Percentiles rank a stretch among this genome's conserved stretches.
phyloP scores from a whole-genome alignment of 225 moss, liverwort and hornwort species.

The Asterella californica region DNA sequence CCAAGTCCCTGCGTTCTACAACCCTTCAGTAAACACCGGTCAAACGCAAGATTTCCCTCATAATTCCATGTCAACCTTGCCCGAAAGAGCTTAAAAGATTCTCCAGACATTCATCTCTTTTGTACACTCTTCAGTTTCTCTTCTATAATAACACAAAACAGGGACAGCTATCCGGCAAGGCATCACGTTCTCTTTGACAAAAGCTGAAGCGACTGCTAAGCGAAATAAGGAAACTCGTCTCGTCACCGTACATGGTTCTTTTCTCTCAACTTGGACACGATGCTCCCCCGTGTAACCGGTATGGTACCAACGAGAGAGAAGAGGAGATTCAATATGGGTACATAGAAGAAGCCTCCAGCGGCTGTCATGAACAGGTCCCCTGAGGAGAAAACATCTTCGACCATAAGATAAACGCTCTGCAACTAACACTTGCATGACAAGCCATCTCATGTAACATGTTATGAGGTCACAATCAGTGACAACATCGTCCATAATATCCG shows the following conservation, averaged over 20 bases:
- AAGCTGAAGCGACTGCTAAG: neutral
- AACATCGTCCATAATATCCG: neutral
- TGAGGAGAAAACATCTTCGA: constrained; percentile 22
- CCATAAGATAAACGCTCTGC: neutral
- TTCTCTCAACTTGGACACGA: constrained; percentile 58
- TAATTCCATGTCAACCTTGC: too few species aligned
- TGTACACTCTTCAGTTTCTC: too few species aligned
- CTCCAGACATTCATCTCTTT: too few species aligned
- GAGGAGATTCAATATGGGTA: constrained; percentile 58
- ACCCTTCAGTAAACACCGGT: too few species aligned
- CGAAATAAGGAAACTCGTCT: neutral
- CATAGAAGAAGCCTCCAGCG: constrained; percentile 60
- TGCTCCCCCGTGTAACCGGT: constrained; percentile 54
- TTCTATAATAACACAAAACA: neutral
- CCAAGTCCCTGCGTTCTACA: too few species aligned
- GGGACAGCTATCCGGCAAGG: neutral
- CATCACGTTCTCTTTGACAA: neutral
- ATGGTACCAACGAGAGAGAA: constrained; percentile 70
- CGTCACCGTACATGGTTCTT: constrained; percentile 60
- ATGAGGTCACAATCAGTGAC: neutral
- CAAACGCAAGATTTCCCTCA: too few species aligned
- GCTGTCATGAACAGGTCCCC: constrained; percentile 84
- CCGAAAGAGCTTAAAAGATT: too few species aligned
- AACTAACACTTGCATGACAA: neutral
- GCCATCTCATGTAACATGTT: neutral